These are phyloP conservation scores for Acer campestre DNA, from an alignment of 345 rosid species.

Conservation along the genomic window DNA sequence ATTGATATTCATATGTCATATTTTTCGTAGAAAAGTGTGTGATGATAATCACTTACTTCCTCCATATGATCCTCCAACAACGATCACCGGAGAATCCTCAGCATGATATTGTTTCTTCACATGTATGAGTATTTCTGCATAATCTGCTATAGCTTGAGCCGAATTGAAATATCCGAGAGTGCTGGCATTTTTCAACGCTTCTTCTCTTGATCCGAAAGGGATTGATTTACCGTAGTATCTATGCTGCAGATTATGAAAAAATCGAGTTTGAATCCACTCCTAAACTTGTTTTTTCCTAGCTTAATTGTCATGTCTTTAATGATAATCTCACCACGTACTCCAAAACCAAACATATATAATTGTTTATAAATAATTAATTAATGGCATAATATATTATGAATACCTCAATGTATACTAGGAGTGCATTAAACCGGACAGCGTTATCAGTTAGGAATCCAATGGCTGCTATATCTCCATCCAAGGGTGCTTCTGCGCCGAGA, in stretches of 20 bases:
- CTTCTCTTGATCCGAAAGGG: slow-evolving; percentile 48
- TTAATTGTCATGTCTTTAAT: too few relatives aligned
- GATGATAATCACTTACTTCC: slow-evolving; percentile 45
- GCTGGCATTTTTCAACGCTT: slow-evolving; percentile 40
- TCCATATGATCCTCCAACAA: slow-evolving; percentile 66
- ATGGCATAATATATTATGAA: neutral
- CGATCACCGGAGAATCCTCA: slow-evolving; percentile 52
- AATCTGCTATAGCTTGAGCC: slow-evolving; percentile 55
- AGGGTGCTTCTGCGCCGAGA: slow-evolving; percentile 36
- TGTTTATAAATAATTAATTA: neutral
- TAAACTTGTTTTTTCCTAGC: too few relatives aligned
- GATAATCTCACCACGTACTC: too few relatives aligned
- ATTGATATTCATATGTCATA: neutral
- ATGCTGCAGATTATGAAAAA: slow-evolving; percentile 25
- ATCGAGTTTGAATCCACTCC: too few relatives aligned
- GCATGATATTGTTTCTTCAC: slow-evolving; percentile 40
- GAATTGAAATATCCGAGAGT: slow-evolving; percentile 50
- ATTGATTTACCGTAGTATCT: slow-evolving; percentile 44
- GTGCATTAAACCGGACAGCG: slow-evolving; percentile 35
- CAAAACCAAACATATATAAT: too few relatives aligned
- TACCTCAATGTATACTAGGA: slow-evolving; percentile 48
- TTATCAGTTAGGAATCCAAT: slow-evolving; percentile 39
- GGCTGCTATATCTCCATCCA: neutral
- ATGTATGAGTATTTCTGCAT: slow-evolving; percentile 48
- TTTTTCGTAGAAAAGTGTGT: neutral